Evolutionary conservation across 1,139 yeast species (phyloP).

Genomic region (Saccharomyces hybrid): DNA sequence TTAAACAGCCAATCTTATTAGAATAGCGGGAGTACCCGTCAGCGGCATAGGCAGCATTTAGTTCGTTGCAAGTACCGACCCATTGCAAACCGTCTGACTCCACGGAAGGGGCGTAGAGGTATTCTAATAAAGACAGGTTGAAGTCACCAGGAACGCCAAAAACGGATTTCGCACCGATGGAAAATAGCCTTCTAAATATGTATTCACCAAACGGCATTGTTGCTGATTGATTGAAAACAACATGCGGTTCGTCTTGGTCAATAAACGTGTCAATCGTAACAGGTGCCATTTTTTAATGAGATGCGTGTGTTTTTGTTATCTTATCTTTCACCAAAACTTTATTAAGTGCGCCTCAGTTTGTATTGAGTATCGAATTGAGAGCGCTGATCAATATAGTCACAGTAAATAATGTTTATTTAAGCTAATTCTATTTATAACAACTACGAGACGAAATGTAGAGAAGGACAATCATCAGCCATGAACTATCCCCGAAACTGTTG

Average conservation of each 20-base stretch:
- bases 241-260: not conserved
- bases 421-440: no score
- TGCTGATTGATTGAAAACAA: slow-evolving; percentile 2
- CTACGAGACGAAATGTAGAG: no score
- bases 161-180: slow-evolving; percentile 27
- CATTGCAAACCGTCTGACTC: slow-evolving; percentile 28
- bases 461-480: no score
- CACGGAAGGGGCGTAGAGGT: slow-evolving; percentile 34
- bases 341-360: not conserved
- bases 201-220: slow-evolving; percentile 32
- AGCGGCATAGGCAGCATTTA: slow-evolving; percentile 53
- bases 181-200: slow-evolving; percentile 23
- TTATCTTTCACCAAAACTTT: not conserved
- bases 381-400: not conserved
- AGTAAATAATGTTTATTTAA: not conserved
- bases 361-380: not conserved
- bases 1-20: slow-evolving; percentile 47
- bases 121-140: slow-evolving; percentile 48
- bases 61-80: slow-evolving; percentile 50
- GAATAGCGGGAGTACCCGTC: slow-evolving; percentile 63
- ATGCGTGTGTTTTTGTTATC: not conserved
- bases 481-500: no score
- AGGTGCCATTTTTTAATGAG: not conserved
- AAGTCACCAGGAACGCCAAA: slow-evolving; percentile 54
- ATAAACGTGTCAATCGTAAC: not conserved